Conservation (phyloP, 2,329 filamentous ascomycete genomes). For the Epichloe baconii region DNA sequence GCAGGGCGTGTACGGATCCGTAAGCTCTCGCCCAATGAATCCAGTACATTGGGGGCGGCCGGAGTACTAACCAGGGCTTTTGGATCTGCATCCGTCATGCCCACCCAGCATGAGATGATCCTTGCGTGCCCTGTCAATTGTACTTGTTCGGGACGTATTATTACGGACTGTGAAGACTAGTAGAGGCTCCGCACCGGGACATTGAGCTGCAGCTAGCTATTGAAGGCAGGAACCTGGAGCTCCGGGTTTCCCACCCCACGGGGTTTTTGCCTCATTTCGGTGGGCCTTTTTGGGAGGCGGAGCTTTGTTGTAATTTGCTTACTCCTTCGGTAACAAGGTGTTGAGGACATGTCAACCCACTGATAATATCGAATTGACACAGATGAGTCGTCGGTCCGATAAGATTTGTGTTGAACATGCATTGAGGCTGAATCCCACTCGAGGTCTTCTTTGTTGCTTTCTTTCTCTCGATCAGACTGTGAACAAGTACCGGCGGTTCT, state of each 20-base stretch:
- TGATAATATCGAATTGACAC: background rate
- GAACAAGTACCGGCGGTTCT: background rate
- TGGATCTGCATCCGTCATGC: no score
- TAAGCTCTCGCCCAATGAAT: no score
- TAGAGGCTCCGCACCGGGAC: background rate
- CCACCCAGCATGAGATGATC: no score
- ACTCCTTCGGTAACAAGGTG: no score
- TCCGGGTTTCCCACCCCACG: slow-evolving; percentile 1
- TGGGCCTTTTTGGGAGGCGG: background rate
- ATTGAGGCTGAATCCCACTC: background rate
- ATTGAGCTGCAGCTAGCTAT: background rate
- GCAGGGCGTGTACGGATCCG: no score
- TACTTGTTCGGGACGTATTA: no score
- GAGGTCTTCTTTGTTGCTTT: background rate
- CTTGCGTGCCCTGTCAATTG: no score
- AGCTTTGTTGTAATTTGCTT: background rate
- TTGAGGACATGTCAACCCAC: no score
- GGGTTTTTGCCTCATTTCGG: slow-evolving; percentile 1
- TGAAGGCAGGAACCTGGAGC: background rate
- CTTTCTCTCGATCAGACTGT: background rate
- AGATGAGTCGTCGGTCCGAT: slow-evolving; percentile 1
- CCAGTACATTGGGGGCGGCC: no score
- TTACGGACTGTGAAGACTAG: no score
- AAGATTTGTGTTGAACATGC: background rate
- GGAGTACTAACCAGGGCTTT: no score